These are phyloP conservation scores for Chionographis japonica DNA, from an alignment of 106 monocot species.

Conservation along the genomic window DNA sequence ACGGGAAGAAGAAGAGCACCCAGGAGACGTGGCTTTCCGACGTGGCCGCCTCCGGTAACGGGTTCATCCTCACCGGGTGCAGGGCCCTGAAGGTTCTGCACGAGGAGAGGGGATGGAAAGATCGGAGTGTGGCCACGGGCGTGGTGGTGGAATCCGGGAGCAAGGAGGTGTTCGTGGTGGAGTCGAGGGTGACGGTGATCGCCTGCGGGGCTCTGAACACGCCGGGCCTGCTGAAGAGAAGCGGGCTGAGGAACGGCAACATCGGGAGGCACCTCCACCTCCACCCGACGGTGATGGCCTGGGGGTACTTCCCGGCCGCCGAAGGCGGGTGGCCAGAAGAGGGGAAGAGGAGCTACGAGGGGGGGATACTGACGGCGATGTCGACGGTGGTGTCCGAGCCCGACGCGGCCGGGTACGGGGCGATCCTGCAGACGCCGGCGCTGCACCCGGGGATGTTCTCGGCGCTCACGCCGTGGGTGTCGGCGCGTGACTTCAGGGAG, in stretches of 20 bases:
- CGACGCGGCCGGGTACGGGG: constrained; percentile 1
- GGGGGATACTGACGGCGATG: constrained; percentile 77
- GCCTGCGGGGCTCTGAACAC: constrained; percentile 57
- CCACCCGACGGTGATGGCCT: constrained; percentile 59
- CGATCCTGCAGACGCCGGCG: constrained; percentile 60
- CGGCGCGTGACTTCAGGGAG: constrained; percentile 46
- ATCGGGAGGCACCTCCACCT: constrained; percentile 66
- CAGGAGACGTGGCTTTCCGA: constrained; percentile 61
- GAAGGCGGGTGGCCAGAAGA: constrained; percentile 4
- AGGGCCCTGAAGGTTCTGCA: constrained; percentile 23
- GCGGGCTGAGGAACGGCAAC: constrained; percentile 40
- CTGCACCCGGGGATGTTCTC: constrained; percentile 38
- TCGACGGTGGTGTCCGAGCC: constrained; percentile 15
- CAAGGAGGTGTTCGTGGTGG: constrained; percentile 11
- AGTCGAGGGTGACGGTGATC: constrained; percentile 44
- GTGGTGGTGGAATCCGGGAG: constrained; percentile 9
- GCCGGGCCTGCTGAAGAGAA: constrained; percentile 34
- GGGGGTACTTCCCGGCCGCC: constrained; percentile 51
- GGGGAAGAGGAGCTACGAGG: constrained; percentile 40
- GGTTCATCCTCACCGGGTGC: constrained; percentile 33
- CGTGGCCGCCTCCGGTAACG: constrained; percentile 46
- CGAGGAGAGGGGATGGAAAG: background rate
- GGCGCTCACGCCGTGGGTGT: constrained; percentile 53
- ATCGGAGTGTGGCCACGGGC: constrained; percentile 15
- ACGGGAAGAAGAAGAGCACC: constrained; percentile 41